Percentiles rank a stretch among this genome's conserved stretches.
These are phyloP conservation scores for Rhizoclosmatium sp. DNA, from an alignment of 192 early-diverging fungal species.

Conservation along the genomic window DNA sequence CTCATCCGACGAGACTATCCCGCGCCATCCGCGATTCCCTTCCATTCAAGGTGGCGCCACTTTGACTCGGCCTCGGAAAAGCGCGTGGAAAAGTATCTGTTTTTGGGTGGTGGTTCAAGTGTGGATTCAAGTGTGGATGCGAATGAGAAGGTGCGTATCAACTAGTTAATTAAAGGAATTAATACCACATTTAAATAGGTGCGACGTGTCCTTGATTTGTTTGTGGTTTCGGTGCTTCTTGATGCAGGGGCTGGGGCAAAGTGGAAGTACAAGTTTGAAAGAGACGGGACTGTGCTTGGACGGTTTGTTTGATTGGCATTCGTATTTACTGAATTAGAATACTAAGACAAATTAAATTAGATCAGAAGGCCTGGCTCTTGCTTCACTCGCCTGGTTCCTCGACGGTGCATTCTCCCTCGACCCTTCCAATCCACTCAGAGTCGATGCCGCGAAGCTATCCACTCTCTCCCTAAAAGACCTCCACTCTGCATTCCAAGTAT, in stretches of 20 bases:
- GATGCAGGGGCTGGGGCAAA: conserved; percentile 90
- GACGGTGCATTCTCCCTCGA: conserved; percentile 77
- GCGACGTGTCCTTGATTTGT: conserved; percentile 81
- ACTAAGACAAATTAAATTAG: conserved; percentile 35
- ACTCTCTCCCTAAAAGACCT: conserved; percentile 59
- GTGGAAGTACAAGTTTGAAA: conserved; percentile 73
- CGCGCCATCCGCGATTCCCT: conserved; percentile 72
- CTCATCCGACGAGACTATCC: conserved; percentile 80
- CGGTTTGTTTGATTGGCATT: not conserved
- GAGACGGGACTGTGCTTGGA: conserved; percentile 7
- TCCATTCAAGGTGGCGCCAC: conserved; percentile 89
- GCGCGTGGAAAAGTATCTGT: conserved; percentile 18
- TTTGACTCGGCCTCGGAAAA: conserved; percentile 64
- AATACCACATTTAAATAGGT: conserved; percentile 8
- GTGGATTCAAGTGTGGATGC: conserved; percentile 36
- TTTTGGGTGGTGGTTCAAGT: conserved; percentile 42
- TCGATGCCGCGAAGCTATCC: conserved; percentile 70
- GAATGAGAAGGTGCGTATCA: too few species aligned
- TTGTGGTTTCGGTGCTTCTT: conserved; percentile 87
- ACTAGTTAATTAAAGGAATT: too few species aligned
- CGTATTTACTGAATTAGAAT: not conserved
- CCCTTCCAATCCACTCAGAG: conserved; percentile 63
- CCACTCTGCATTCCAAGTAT: conserved; percentile 79
- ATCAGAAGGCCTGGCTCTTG: conserved; percentile 88
- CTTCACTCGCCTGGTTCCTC: conserved; percentile 78